These are phyloP conservation scores for Suillus brevipes DNA, from an alignment of 768 basidiomycete species.

Conservation along the genomic window DNA sequence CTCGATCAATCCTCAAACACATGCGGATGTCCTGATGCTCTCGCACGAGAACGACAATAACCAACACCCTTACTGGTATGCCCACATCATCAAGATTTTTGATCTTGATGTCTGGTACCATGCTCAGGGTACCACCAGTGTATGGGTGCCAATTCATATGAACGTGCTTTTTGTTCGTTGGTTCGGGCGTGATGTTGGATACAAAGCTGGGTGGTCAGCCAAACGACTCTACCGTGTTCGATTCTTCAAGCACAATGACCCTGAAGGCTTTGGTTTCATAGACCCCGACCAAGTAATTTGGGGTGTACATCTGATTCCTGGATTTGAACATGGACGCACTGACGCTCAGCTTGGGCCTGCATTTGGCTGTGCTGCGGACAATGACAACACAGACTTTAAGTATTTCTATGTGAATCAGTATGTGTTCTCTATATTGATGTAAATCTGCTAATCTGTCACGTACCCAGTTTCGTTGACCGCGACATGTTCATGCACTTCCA, in stretches of 20 bases:
- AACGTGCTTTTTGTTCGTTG: slow-evolving; percentile 45
- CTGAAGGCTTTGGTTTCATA: slow-evolving; percentile 45
- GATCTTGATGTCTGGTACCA: slow-evolving; percentile 10
- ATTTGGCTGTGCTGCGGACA: slow-evolving; percentile 4
- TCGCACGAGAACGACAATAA: slow-evolving; percentile 18
- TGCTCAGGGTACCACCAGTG: background rate
- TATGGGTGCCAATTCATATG: slow-evolving; percentile 19
- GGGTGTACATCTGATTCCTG: slow-evolving; percentile 43
- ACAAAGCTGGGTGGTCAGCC: slow-evolving; percentile 25
- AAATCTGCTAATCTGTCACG: background rate
- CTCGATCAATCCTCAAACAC: slow-evolving; percentile 24
- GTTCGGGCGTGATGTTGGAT: slow-evolving; percentile 31
- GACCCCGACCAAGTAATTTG: slow-evolving; percentile 42
- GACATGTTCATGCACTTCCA: slow-evolving; percentile 32
- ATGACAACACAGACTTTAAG: slow-evolving; percentile 30
- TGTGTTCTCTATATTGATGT: slow-evolving; percentile 7
- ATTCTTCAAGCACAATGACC: slow-evolving; percentile 32
- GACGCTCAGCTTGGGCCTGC: slow-evolving; percentile 10
- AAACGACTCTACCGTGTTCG: slow-evolving; percentile 38
- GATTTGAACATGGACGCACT: slow-evolving; percentile 30
- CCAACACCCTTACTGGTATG: slow-evolving; percentile 8
- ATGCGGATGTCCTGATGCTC: slow-evolving; percentile 36
- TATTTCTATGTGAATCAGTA: slow-evolving; percentile 36
- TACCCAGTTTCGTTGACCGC: slow-evolving; percentile 37
- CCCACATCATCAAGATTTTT: slow-evolving; percentile 33